phyloP scores from a whole-genome alignment of 2,329 filamentous ascomycete genomes.

The Chrysoporthe cubensis region DNA sequence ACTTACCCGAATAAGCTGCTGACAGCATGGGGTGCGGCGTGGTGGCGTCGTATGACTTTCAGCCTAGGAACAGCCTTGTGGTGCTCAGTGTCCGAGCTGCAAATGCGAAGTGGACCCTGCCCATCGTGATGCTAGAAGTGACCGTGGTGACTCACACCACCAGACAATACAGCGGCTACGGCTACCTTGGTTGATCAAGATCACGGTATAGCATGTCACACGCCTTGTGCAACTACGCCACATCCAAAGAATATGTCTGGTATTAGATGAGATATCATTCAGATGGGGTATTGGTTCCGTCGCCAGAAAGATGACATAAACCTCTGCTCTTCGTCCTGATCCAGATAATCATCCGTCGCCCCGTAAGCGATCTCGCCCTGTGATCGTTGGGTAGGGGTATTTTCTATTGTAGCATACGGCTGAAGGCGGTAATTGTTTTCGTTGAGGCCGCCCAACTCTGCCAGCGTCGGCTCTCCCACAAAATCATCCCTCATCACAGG shows the following conservation, averaged over 20 bases:
- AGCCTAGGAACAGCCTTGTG: neutral
- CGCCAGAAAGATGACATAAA: conserved; percentile 25
- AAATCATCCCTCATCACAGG: neutral
- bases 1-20: neutral
- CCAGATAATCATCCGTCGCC: neutral
- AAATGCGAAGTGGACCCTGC: neutral
- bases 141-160: neutral
- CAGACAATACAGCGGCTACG: neutral
- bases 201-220: neutral
- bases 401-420: neutral
- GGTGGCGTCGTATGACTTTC: neutral
- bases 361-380: neutral
- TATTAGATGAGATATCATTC: neutral
- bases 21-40: neutral
- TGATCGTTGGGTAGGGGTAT: neutral
- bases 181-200: neutral
- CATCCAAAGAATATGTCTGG: neutral
- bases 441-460: too few relatives aligned
- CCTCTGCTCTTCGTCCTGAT: conserved; percentile 20
- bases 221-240: neutral
- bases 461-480: neutral
- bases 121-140: neutral
- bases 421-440: neutral
- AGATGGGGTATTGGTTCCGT: conserved; percentile 14
- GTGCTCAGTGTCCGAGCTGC: neutral